Base-by-base conservation (phyloP, 768 basidiomycete species). In the Postia placenta region DNA sequence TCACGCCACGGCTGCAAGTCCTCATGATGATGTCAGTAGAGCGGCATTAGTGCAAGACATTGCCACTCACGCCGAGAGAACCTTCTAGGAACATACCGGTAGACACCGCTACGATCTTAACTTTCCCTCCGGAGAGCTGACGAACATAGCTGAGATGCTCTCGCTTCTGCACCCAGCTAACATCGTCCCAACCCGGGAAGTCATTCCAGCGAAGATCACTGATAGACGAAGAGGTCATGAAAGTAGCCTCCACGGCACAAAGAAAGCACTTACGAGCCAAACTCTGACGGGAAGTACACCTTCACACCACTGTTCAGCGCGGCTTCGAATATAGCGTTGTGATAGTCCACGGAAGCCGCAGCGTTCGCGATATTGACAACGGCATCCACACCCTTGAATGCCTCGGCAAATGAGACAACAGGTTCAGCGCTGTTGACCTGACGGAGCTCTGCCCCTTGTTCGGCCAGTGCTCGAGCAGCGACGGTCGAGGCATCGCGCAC, bases 261-360 rank as follows among this genome's bases (percentile, higher is more conserved):
- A 43, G 42, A 4, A 11, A 11, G 20, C 12, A 46, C 54, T 35
- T 28, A 58, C 54, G 41, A 42, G 5, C 54, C 54, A 23, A 49
- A 58, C 42, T 58, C 57, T 46, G 48, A 47, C 27, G 52, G 47
- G 48, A 54, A 58, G 42, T 51, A 58, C 41, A 56, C 57, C 52
- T 52, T 50, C 20, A 40, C 54, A 11, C 57, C 52, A 23, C 33
- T 38, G 19, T 49, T 28, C 11, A 58, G 23, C 20, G 52, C 49
- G 1, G 48, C 51, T 1, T 49, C 44, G 12, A 50, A 24, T 19
- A 58, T 17, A 3, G 30, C 52, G 27, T 56, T 39, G 22, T 37
- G 37, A 11, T 25, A 35, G 2, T 30, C 49, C 11, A 9, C 30
- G 15, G 33, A 35, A 20, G 49, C 19, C 0, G 17, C 28, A 5